phyloP scores from a whole-genome alignment of 2,329 filamentous ascomycete species.

The Ascochyta pisi region DNA sequence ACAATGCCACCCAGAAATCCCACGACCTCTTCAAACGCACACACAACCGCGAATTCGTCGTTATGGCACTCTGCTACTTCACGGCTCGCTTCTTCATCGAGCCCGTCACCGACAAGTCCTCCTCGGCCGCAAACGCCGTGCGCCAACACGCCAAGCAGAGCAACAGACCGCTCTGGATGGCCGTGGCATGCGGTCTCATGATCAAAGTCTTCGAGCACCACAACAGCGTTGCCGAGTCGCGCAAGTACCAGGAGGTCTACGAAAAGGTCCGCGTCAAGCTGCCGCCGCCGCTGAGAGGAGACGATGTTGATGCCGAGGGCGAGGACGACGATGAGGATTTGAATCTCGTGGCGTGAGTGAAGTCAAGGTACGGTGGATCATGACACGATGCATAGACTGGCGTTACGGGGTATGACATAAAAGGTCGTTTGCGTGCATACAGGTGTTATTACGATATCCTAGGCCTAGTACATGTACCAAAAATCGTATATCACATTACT shows the following conservation, averaged over 20 bases:
- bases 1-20: slow-evolving; percentile 59
- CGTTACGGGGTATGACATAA: not conserved
- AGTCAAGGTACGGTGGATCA: not conserved
- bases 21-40: slow-evolving; percentile 73
- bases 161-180: slow-evolving; percentile 37
- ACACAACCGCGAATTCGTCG: slow-evolving; percentile 79
- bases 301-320: slow-evolving; percentile 30
- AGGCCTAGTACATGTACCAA: too few species aligned
- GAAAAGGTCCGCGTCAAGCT: slow-evolving; percentile 31
- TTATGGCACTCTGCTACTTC: slow-evolving; percentile 85
- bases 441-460: not conserved
- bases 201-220: slow-evolving; percentile 39
- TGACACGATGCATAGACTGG: slow-evolving; percentile 6
- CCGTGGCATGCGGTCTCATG: slow-evolving; percentile 41
- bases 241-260: slow-evolving; percentile 26
- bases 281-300: slow-evolving; percentile 32
- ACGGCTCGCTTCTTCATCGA: slow-evolving; percentile 81
- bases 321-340: slow-evolving; percentile 27
- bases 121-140: slow-evolving; percentile 54
- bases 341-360: not conserved
- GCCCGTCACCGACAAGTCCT: slow-evolving; percentile 70
- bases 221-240: slow-evolving; percentile 37
- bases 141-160: slow-evolving; percentile 33
- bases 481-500: too few species aligned
- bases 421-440: too few species aligned